Base-by-base conservation (phyloP, 2,329 filamentous ascomycete genomes). In the Ceratocystiopsis brevicomis region DNA sequence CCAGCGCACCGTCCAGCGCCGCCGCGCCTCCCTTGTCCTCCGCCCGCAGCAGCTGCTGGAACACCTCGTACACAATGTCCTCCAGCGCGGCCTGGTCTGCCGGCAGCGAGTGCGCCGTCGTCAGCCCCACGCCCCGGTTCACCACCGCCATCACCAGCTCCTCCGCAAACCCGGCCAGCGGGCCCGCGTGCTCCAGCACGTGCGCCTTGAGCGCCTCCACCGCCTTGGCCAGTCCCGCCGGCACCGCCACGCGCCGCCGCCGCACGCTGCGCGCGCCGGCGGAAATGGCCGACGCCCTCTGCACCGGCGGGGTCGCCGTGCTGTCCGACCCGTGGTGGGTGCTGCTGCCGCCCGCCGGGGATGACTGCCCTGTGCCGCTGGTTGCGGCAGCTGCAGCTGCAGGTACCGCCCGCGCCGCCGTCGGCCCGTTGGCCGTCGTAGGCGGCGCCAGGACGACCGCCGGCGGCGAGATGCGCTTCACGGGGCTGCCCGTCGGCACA, bases 71-170 rank as follows among this genome's bases (percentile, higher is more conserved):
- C 37, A 71, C 58, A 35, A 69, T 65, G 30, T 57, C 54, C 47
- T 70, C 68, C 53, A 69, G 60, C 19, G 19, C 19, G 19, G 19
- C 19, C 45, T 60, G 59, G 35, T 66, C 61, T 43, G 64, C 62
- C 21, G 34, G 18, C 0, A 62, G 63, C 8, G 60, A 59, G 37
- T 52, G 49, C 47, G 49, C 53, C 40, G 59, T 57, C 47, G 68
- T 63, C 39, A 72, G 59, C 0, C 66, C 66, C 11, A 71, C 54
- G 38, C 62, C 66, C 21, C 67, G 66, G 48, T 69, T 70, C 47
- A 71, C 57, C 13, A 68, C 68, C 8, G 66, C 69, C 61, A 69
- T 67, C 46, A 69, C 64, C 19, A 69, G 62, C 19, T 61, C 63
- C 45, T 68, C 62, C 13, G 59, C 58, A 14, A 59, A 57, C 1